A percentile compares a stretch with the other conserved stretches of the same genome.
Evolutionary conservation across 208 protist species (phyloP).

Genomic region (Crithidia bombi): DNA sequence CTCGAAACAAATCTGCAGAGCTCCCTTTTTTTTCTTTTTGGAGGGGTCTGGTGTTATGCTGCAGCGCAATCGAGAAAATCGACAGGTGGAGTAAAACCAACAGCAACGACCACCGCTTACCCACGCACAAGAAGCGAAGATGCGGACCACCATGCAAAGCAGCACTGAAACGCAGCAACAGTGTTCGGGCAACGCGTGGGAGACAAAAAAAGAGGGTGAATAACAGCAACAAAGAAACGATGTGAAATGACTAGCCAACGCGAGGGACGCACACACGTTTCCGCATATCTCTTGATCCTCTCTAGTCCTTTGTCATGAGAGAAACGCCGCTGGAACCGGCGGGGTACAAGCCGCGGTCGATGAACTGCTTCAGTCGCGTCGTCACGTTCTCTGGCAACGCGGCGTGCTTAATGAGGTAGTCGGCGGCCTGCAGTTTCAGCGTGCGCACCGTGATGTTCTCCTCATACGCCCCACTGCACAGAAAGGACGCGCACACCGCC

Average conservation of each 20-base stretch:
- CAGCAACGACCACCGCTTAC: too few species aligned
- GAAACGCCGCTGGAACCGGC: conserved; percentile 58
- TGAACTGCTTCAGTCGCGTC: conserved; percentile 36
- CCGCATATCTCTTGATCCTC: too few species aligned
- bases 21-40: too few species aligned
- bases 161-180: too few species aligned
- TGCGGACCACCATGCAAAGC: too few species aligned
- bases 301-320: conserved; percentile 50
- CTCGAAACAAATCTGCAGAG: too few species aligned
- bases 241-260: conserved; percentile 6
- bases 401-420: conserved; percentile 29
- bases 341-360: conserved; percentile 68
- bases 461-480: conserved; percentile 44
- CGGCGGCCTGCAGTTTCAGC: conserved; percentile 55
- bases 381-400: conserved; percentile 42
- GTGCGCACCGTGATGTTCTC: conserved; percentile 46
- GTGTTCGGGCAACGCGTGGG: too few species aligned
- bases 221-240: conserved; percentile 20
- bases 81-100: too few species aligned
- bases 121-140: too few species aligned
- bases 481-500: conserved; percentile 56
- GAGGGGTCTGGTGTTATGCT: too few species aligned
- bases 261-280: neutral
- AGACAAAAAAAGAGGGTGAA: too few species aligned
- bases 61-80: too few species aligned